Conservation (phyloP, 257 asterid species). For the Jacaranda mimosifolia region DNA sequence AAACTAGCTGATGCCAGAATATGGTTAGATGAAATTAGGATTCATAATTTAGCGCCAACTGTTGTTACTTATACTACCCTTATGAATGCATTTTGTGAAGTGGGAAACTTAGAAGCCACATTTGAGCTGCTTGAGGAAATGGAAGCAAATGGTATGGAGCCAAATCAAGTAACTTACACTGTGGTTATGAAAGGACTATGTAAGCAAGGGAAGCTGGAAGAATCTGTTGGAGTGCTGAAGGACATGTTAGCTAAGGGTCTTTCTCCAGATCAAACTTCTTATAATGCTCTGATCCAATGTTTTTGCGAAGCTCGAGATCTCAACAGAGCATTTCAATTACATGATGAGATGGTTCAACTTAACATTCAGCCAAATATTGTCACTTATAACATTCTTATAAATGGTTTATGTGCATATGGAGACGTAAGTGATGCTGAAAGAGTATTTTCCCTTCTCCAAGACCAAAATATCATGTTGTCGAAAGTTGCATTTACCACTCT, state of each 20-base stretch:
- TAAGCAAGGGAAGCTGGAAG: slow-evolving; percentile 59
- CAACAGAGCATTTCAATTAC: slow-evolving; percentile 51
- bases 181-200: slow-evolving; percentile 73
- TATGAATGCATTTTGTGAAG: slow-evolving; percentile 72
- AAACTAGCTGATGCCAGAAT: slow-evolving; percentile 53
- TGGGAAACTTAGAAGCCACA: slow-evolving; percentile 48
- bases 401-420: slow-evolving; percentile 68
- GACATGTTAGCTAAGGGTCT: slow-evolving; percentile 61
- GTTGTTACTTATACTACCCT: slow-evolving; percentile 72
- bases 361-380: slow-evolving; percentile 57
- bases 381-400: slow-evolving; percentile 71
- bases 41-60: slow-evolving; percentile 62
- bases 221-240: slow-evolving; percentile 52
- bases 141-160: slow-evolving; percentile 60
- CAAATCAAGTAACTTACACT: slow-evolving; percentile 73
- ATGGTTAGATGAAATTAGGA: slow-evolving; percentile 51
- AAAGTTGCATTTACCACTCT: slow-evolving; percentile 75
- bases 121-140: slow-evolving; percentile 59
- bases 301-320: slow-evolving; percentile 60
- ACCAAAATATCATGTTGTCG: slow-evolving; percentile 48
- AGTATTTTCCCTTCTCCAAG: slow-evolving; percentile 54
- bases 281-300: slow-evolving; percentile 66
- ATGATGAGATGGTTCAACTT: slow-evolving; percentile 54
- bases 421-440: slow-evolving; percentile 63
- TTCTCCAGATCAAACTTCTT: slow-evolving; percentile 64